Evolutionary conservation across 2,329 filamentous ascomycete species (phyloP).

Genomic region (Graphium sp.): DNA sequence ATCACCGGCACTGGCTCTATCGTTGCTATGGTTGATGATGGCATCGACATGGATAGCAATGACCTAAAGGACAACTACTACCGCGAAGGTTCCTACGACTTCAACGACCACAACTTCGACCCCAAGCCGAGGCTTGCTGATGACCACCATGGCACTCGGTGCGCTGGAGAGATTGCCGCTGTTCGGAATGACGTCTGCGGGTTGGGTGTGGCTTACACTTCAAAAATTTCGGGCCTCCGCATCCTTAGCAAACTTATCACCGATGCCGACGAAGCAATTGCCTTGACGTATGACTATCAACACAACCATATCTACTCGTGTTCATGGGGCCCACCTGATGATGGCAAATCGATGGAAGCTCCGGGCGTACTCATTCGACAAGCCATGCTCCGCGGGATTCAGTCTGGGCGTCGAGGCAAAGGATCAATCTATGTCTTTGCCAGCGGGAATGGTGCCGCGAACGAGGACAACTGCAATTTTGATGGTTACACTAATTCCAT

Average conservation of each 20-base stretch:
- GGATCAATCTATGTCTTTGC: conserved; percentile 96
- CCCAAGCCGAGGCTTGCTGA: conserved; percentile 72
- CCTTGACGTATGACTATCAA: conserved; percentile 84
- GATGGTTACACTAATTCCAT: conserved; percentile 99
- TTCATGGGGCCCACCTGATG: conserved; percentile 94
- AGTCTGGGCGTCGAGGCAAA: conserved; percentile 66
- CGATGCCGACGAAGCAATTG: conserved; percentile 80
- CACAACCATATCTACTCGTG: conserved; percentile 96
- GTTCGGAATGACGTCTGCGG: conserved; percentile 88
- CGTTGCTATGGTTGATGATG: conserved; percentile 91
- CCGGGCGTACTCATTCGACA: conserved; percentile 75
- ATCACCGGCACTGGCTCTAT: conserved; percentile 81
- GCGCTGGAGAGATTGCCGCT: conserved; percentile 84
- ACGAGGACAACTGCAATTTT: conserved; percentile 95
- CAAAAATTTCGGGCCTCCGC: conserved; percentile 77
- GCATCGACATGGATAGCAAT: conserved; percentile 85
- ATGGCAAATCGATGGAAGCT: conserved; percentile 85
- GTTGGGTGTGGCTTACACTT: conserved; percentile 87
- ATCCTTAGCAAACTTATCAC: conserved; percentile 84
- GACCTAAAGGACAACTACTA: conserved; percentile 93
- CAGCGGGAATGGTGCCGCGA: conserved; percentile 77
- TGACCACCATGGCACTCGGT: conserved; percentile 83
- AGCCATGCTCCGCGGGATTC: conserved; percentile 83
- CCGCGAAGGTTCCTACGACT: conserved; percentile 82
- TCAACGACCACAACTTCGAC: conserved; percentile 69